phyloP scores from a whole-genome alignment of 495 filamentous ascomycete genomes.

The Clavariopsis aquatica region DNA sequence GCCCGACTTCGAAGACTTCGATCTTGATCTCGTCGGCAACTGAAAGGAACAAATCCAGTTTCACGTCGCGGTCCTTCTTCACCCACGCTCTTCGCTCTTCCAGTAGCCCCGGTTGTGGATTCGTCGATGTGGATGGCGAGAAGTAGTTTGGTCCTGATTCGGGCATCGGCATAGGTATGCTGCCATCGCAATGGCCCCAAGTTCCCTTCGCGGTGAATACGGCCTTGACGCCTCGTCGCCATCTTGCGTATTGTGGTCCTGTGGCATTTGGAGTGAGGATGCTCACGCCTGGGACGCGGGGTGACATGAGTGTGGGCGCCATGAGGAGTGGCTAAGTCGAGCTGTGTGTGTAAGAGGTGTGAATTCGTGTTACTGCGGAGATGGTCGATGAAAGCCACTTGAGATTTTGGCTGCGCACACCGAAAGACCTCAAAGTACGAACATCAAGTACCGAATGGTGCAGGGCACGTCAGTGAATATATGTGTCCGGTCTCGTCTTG shows the following conservation, averaged over 20 bases:
- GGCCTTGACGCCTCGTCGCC: slow-evolving; percentile 26
- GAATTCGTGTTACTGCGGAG: background rate
- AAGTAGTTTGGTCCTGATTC: slow-evolving; percentile 32
- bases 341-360: background rate
- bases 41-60: slow-evolving; percentile 37
- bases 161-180: slow-evolving; percentile 36
- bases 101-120: slow-evolving; percentile 32
- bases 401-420: background rate
- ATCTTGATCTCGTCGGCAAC: slow-evolving; percentile 37
- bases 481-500: slow-evolving; percentile 14
- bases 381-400: background rate
- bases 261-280: slow-evolving; percentile 27
- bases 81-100: slow-evolving; percentile 36
- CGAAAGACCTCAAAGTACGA: background rate
- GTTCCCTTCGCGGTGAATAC: slow-evolving; percentile 28
- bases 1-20: slow-evolving; percentile 35
- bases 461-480: slow-evolving; percentile 12
- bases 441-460: slow-evolving; percentile 5
- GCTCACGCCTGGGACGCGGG: slow-evolving; percentile 32
- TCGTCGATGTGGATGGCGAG: slow-evolving; percentile 17
- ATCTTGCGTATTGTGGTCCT: slow-evolving; percentile 29
- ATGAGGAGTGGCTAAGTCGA: background rate
- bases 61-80: slow-evolving; percentile 36
- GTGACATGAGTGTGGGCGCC: slow-evolving; percentile 25
- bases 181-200: slow-evolving; percentile 36